Evolutionary conservation across 73 alveolate genomes (phyloP).

Genomic region (Paramecium primaurelia): DNA sequence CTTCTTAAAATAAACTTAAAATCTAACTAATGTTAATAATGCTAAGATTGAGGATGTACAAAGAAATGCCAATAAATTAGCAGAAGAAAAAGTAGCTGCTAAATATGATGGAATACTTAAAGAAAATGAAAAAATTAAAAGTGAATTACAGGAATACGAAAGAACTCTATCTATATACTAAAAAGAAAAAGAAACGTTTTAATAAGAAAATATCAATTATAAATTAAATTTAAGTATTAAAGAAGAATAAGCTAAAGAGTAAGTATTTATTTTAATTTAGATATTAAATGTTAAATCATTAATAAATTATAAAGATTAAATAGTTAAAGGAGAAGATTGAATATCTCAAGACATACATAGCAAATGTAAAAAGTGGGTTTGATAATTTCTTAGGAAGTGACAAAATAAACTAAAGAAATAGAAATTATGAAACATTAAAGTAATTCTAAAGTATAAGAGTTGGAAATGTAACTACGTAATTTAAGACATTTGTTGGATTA

Average conservation of each 20-base stretch:
- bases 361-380: background rate
- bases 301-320: conserved; percentile 44
- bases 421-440: conserved; percentile 55
- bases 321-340: conserved; percentile 56
- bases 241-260: conserved; percentile 46
- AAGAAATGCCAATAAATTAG: conserved; percentile 57
- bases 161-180: conserved; percentile 11
- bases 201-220: background rate
- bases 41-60: conserved; percentile 54
- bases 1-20: conserved; percentile 37
- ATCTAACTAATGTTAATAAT: conserved; percentile 29
- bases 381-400: conserved; percentile 34
- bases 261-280: background rate
- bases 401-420: conserved; percentile 47
- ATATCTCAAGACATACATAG: conserved; percentile 27
- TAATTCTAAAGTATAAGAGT: conserved; percentile 36
- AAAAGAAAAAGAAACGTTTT: conserved; percentile 44
- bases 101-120: conserved; percentile 52
- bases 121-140: conserved; percentile 57
- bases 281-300: conserved; percentile 50
- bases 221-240: conserved; percentile 34
- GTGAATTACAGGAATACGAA: conserved; percentile 40
- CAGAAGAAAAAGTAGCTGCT: conserved; percentile 46
- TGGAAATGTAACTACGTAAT: conserved; percentile 55
- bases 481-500: conserved; percentile 69